Evolutionary conservation across 2,329 filamentous ascomycete genomes (phyloP), one percentile per base, ranked within the genome.

Genomic region (Hawksworthiomyces lignivorus): DNA sequence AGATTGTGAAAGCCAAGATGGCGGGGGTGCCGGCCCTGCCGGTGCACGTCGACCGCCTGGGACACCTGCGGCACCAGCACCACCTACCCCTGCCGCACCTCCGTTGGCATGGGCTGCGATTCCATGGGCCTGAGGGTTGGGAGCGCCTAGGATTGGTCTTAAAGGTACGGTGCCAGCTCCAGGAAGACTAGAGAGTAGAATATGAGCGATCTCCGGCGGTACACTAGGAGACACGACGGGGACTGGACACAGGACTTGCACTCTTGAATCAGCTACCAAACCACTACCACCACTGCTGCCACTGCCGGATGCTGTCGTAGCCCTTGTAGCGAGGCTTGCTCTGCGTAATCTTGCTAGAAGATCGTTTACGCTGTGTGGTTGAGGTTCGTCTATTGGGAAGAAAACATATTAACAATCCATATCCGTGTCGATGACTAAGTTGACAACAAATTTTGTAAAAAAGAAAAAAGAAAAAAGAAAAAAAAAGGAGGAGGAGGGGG

Each of bases 21-120:
- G 65, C 3, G 77, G 77, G 18, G 77, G 69, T 20, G 75, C 68
- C 18, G 77, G 77, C 0, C 77, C 77, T 2, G 77, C 67, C 9
- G 77, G 76, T 17, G 70, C 58, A 42, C 73, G 66, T 43, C 69
- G 64, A 35, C 29, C 36, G 19, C 30, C 28, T n/a, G n/a, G n/a
- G n/a, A n/a, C n/a, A n/a, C n/a, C n/a, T n/a, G n/a, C n/a, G n/a
- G n/a, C n/a, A n/a, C n/a, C n/a, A n/a, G n/a, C n/a, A n/a, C n/a
- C n/a, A n/a, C n/a, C n/a, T n/a, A n/a, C n/a, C n/a, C n/a, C n/a
- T n/a, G n/a, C n/a, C n/a, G n/a, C n/a, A n/a, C n/a, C n/a, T n/a
- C n/a, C n/a, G n/a, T n/a, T n/a, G n/a, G n/a, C n/a, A n/a, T n/a
- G n/a, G n/a, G n/a, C n/a, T n/a, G n/a, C n/a, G n/a, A n/a, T n/a